Percentiles rank a stretch among this genome's conserved stretches.
Evolutionary conservation across 2,329 filamentous ascomycete species (phyloP).

Genomic region (Sporothrix sp.): DNA sequence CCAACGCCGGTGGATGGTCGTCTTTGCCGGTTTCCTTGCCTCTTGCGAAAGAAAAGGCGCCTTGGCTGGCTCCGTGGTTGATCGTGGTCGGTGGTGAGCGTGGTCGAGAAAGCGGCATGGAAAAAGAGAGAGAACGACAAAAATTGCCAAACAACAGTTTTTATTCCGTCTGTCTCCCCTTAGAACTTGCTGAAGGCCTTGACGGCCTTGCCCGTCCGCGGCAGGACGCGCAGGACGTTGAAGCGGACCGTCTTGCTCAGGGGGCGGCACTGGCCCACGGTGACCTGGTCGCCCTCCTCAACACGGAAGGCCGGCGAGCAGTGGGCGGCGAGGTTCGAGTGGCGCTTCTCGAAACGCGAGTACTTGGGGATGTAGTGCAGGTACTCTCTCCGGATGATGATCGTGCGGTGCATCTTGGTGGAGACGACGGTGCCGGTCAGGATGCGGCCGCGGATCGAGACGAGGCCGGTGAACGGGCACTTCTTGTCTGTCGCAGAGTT

Average conservation of each 20-base stretch:
- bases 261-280: constrained; percentile 98
- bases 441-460: constrained; percentile 99
- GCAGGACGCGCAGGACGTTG: constrained; percentile 98
- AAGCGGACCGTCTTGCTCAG: constrained; percentile 99
- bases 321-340: constrained; percentile 99
- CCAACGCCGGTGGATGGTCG: not conserved
- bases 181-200: constrained; percentile 99
- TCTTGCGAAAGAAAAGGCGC: not conserved
- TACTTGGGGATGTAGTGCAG: constrained; percentile 99
- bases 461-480: constrained; percentile 98
- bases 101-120: not conserved
- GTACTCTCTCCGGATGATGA: constrained; percentile 99
- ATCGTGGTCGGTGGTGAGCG: not conserved
- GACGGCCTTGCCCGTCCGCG: constrained; percentile 91
- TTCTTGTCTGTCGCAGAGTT: constrained; percentile 77
- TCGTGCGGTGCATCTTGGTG: constrained; percentile 99
- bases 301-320: constrained; percentile 99
- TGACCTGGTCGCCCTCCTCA: constrained; percentile 98
- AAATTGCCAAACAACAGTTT: constrained; percentile 4
- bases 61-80: not conserved
- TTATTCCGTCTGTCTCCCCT: constrained; percentile 23
- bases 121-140: constrained; percentile 5
- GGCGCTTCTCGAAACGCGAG: constrained; percentile 99
- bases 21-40: not conserved
- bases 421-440: constrained; percentile 97